Evolutionary conservation across 768 basidiomycete genomes (phyloP).

Genomic region (Naganishia onofrii): DNA sequence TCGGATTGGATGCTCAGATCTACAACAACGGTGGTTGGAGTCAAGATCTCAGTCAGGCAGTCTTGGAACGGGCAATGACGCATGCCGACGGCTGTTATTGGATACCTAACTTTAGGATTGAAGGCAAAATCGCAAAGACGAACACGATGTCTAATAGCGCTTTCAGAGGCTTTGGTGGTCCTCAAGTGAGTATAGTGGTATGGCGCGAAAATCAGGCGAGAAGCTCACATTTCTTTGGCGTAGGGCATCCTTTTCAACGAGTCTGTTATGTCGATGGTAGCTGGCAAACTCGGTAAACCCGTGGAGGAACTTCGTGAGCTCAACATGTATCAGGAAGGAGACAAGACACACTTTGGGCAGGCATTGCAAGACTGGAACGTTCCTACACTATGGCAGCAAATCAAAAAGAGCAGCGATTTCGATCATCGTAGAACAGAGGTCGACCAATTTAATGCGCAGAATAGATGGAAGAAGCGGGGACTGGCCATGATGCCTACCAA

Average conservation of each 20-base stretch:
- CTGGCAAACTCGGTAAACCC: conserved; percentile 35
- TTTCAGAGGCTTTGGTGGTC: conserved; percentile 39
- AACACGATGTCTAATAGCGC: conserved; percentile 44
- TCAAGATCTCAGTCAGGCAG: conserved; percentile 40
- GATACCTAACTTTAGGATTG: conserved; percentile 37
- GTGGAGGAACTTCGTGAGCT: conserved; percentile 38
- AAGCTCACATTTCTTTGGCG: background rate
- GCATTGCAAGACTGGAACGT: conserved; percentile 40
- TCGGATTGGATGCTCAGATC: conserved; percentile 35
- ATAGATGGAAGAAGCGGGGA: conserved; percentile 40
- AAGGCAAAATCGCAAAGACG: conserved; percentile 38
- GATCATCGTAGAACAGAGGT: conserved; percentile 34
- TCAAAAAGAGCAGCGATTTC: conserved; percentile 32
- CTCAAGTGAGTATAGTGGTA: conserved; percentile 14
- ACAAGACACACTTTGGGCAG: conserved; percentile 40
- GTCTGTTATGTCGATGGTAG: conserved; percentile 36
- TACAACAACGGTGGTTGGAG: conserved; percentile 42
- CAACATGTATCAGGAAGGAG: conserved; percentile 38
- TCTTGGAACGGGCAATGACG: conserved; percentile 39
- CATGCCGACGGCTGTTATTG: conserved; percentile 39
- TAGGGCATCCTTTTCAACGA: conserved; percentile 40
- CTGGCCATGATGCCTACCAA: conserved; percentile 38
- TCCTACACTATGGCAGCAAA: conserved; percentile 35
- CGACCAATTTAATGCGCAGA: conserved; percentile 37
- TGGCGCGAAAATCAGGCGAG: background rate